A percentile compares a stretch with the other conserved stretches of the same genome.
Evolutionary conservation across 805 yeast genomes (phyloP).

Genomic region (Ogataea allantospora): DNA sequence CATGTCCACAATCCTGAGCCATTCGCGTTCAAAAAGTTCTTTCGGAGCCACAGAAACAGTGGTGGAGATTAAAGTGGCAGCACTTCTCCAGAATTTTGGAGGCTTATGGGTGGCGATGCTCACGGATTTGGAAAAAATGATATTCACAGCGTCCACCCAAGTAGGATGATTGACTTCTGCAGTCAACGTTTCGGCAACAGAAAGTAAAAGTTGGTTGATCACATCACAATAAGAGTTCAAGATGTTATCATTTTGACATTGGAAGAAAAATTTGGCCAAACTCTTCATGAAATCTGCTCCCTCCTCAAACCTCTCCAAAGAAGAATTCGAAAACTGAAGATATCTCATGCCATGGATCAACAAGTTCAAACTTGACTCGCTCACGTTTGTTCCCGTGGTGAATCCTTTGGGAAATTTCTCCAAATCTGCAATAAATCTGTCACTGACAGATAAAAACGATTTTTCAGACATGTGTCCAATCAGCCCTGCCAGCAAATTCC

Average conservation of each 20-base stretch:
- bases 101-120: slow-evolving; percentile 42
- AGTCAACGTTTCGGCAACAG: slow-evolving; percentile 80
- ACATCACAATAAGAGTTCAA: slow-evolving; percentile 84
- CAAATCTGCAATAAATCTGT: slow-evolving; percentile 86
- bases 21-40: slow-evolving; percentile 64
- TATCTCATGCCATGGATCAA: slow-evolving; percentile 92
- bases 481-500: slow-evolving; percentile 87
- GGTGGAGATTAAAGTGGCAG: slow-evolving; percentile 67
- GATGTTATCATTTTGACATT: slow-evolving; percentile 63
- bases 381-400: slow-evolving; percentile 31
- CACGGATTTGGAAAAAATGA: slow-evolving; percentile 52
- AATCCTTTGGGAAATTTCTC: slow-evolving; percentile 69
- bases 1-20: slow-evolving; percentile 69
- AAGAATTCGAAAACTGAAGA: slow-evolving; percentile 73
- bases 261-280: slow-evolving; percentile 74
- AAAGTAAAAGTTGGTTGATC: slow-evolving; percentile 67
- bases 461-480: slow-evolving; percentile 88
- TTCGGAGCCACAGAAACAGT: slow-evolving; percentile 78
- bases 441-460: slow-evolving; percentile 84
- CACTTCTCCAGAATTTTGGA: slow-evolving; percentile 59
- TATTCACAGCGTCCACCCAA: slow-evolving; percentile 81
- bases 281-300: slow-evolving; percentile 88
- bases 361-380: slow-evolving; percentile 58
- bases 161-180: slow-evolving; percentile 96
- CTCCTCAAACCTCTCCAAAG: slow-evolving; percentile 88